phyloP scores from a whole-genome alignment of 495 filamentous ascomycete species.

The Daldinia childiae region DNA sequence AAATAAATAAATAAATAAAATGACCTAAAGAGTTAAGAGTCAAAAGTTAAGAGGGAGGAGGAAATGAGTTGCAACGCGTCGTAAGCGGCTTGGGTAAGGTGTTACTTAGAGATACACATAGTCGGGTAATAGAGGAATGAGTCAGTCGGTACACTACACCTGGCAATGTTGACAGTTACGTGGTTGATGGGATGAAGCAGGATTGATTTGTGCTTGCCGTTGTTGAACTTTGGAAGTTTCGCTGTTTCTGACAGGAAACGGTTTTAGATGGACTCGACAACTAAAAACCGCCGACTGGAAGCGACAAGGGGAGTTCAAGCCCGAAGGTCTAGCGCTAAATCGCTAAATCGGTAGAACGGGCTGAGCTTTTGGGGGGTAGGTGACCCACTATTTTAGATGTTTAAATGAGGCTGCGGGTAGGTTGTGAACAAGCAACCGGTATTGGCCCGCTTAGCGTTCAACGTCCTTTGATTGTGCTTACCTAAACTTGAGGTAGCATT shows the following conservation, averaged over 20 bases:
- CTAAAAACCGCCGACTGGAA: constrained; percentile 25
- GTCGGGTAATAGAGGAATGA: constrained; percentile 14
- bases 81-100: constrained; percentile 28
- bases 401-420: constrained; percentile 29
- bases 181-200: constrained; percentile 9
- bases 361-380: constrained; percentile 23
- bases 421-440: not conserved
- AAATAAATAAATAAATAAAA: not conserved
- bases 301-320: constrained; percentile 27
- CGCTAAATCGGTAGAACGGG: constrained; percentile 23
- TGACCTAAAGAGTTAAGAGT: constrained; percentile 13
- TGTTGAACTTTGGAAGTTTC: constrained; percentile 28
- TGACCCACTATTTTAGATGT: constrained; percentile 21
- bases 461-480: not conserved
- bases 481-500: not conserved
- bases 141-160: constrained; percentile 11
- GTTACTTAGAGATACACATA: constrained; percentile 33
- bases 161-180: not conserved
- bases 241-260: constrained; percentile 1
- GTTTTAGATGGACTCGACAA: constrained; percentile 26
- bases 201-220: not conserved
- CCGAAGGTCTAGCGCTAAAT: constrained; percentile 8
- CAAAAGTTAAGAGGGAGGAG: constrained; percentile 18
- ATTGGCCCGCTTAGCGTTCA: constrained; percentile 11
- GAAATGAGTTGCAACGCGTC: constrained; percentile 35